A percentile compares a stretch with the other conserved stretches of the same genome.
phyloP scores from a whole-genome alignment of 257 asterid genomes.

The Solanum medicagineum region DNA sequence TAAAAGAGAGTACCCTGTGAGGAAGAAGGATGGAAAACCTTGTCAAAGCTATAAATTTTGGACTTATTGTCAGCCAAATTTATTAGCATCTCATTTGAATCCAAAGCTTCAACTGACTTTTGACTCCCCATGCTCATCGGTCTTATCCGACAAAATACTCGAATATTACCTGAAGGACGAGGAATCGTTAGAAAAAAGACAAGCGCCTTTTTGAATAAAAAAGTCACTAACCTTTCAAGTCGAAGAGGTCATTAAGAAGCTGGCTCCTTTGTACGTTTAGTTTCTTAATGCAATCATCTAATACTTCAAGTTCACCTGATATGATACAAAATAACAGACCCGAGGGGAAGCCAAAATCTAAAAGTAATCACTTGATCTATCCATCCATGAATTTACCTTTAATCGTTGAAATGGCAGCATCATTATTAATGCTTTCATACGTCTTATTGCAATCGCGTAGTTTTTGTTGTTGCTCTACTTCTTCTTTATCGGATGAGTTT shows the following conservation, averaged over 20 bases:
- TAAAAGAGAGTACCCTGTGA: background rate
- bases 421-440: background rate
- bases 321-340: background rate
- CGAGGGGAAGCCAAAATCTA: background rate
- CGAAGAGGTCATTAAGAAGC: slow-evolving; percentile 3
- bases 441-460: background rate
- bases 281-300: background rate
- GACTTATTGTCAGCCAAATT: background rate
- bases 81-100: background rate
- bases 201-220: background rate
- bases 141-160: slow-evolving; percentile 7
- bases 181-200: background rate
- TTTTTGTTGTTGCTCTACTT: background rate
- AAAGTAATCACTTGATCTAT: too few species aligned
- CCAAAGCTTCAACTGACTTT: background rate
- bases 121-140: background rate
- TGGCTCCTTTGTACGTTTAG: background rate
- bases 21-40: slow-evolving; percentile 3
- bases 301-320: slow-evolving; percentile 1
- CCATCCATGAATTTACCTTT: background rate
- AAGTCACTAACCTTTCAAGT: slow-evolving; percentile 1
- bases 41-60: slow-evolving; percentile 5
- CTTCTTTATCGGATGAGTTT: background rate
- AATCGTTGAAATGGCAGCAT: background rate
- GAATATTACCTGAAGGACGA: background rate